Evolutionary conservation across 352 stramenopile species (phyloP), one percentile per base, ranked within the genome.

Genomic region (Globisporangium apiculatum): DNA sequence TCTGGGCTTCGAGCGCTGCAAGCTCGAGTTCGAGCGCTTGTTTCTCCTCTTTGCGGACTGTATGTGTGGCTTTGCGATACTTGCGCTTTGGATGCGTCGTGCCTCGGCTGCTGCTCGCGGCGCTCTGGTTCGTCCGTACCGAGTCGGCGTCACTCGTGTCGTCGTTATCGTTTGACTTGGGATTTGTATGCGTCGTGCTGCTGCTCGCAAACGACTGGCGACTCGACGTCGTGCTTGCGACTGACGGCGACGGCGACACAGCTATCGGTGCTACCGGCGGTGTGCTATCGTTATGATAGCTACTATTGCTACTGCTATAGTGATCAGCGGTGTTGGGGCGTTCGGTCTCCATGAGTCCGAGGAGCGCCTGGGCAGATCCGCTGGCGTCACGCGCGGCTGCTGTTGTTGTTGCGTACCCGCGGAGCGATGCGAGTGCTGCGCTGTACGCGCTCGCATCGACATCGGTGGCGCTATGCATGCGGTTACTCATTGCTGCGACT

Each of bases 31-130:
- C 49, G 0, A 83, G 53, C 40, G 24, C 55, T 48, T 67, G 48
- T 38, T 69, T 79, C 55, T 83, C 67, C 53, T 83, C 74, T 63
- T 66, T 66, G 12, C 60, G 60, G 11, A 64, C 40, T 0, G 58
- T 64, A 43, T 64, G 58, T 12, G 58, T 64, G 4, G 58, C 58
- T 41, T 64, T 64, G 45, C 58, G 58, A 37, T 51, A 64, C 31
- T 58, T 64, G 45, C 59, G 53, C 41, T 60, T 60, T 42, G 49
- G 41, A 4, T 10, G 42, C 42, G 42, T 18, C 48, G 55, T 55
- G 47, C 48, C 51, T 31, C 38, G 37, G 4, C 11, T 57, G 31
- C 57, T 56, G 49, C 43, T 62, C 14, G 15, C 40, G 4, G 43
- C 18, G 36, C 15, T 54, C 4, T 41, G 51, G 12, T 49, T 17